These are phyloP conservation scores for Acacia melanoxylon DNA, from an alignment of 306 rosid genomes.

Conservation along the genomic window DNA sequence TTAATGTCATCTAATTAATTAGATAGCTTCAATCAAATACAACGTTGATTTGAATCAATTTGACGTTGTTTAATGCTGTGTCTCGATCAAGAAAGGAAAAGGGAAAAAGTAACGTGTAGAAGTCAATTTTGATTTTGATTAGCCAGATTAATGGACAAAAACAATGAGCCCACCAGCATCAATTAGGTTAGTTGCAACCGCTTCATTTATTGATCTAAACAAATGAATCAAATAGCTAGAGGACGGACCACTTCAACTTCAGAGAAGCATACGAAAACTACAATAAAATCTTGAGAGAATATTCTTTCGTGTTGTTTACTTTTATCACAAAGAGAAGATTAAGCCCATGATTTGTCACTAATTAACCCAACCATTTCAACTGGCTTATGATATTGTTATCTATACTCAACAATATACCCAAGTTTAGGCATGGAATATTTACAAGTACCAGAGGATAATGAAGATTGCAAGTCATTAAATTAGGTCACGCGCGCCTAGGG, in stretches of 20 bases:
- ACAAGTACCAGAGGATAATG: background rate
- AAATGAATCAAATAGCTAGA: background rate
- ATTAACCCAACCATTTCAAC: background rate
- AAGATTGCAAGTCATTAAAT: background rate
- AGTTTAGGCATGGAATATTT: background rate
- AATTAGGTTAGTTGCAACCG: background rate
- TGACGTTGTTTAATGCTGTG: background rate
- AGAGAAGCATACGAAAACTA: background rate
- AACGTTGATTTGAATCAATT: background rate
- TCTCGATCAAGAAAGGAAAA: background rate
- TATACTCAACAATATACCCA: background rate
- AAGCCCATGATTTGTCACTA: background rate
- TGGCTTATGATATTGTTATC: background rate
- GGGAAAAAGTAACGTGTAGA: background rate
- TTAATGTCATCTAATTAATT: background rate
- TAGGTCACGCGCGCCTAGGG: background rate
- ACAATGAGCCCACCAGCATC: background rate
- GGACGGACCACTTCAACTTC: background rate
- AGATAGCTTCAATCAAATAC: background rate
- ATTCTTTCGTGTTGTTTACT: background rate
- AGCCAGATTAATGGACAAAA: background rate
- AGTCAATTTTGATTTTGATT: background rate
- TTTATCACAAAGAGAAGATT: background rate
- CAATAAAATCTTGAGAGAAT: background rate
- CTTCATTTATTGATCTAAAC: background rate